These are phyloP conservation scores for Xylariomycetidae sp. DNA, from an alignment of 2,329 filamentous ascomycete species.

Conservation along the genomic window DNA sequence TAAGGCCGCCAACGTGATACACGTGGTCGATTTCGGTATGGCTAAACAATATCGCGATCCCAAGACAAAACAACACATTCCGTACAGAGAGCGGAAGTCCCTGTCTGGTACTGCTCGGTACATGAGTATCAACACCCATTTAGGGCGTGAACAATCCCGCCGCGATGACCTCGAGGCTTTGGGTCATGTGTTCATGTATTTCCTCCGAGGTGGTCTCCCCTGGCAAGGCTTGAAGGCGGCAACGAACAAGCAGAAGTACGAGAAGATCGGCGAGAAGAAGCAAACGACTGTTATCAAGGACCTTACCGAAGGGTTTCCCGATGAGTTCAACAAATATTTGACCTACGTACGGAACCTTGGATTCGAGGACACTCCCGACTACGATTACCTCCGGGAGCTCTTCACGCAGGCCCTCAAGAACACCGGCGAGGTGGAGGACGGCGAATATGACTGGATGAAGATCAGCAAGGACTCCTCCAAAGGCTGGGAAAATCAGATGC, in stretches of 20 bases:
- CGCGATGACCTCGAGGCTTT: slow-evolving; percentile 92
- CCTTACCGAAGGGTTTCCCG: slow-evolving; percentile 90
- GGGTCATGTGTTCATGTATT: slow-evolving; percentile 72
- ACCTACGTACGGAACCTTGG: slow-evolving; percentile 96
- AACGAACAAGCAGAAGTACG: slow-evolving; percentile 94
- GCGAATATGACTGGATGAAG: slow-evolving; percentile 99
- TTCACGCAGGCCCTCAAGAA: slow-evolving; percentile 96
- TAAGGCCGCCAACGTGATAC: slow-evolving; percentile 95
- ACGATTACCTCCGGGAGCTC: slow-evolving; percentile 93
- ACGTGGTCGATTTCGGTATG: slow-evolving; percentile 99
- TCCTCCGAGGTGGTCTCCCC: slow-evolving; percentile 64
- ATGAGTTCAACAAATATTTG: slow-evolving; percentile 96
- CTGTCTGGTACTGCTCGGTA: slow-evolving; percentile 94
- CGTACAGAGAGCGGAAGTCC: slow-evolving; percentile 94
- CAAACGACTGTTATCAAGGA: slow-evolving; percentile 97
- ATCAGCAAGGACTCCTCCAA: slow-evolving; percentile 78
- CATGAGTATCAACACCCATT: slow-evolving; percentile 99
- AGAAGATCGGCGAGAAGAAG: slow-evolving; percentile 99
- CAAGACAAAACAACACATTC: slow-evolving; percentile 98
- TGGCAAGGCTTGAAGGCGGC: slow-evolving; percentile 72
- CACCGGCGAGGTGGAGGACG: slow-evolving; percentile 90
- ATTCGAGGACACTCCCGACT: slow-evolving; percentile 97
- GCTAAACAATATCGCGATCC: slow-evolving; percentile 98
- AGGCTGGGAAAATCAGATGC: slow-evolving; percentile 84
- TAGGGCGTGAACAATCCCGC: slow-evolving; percentile 92